A percentile compares a stretch with the other conserved stretches of the same genome.
Evolutionary conservation across 305 asterid species (phyloP).

Genomic region (Solanum chacoense): DNA sequence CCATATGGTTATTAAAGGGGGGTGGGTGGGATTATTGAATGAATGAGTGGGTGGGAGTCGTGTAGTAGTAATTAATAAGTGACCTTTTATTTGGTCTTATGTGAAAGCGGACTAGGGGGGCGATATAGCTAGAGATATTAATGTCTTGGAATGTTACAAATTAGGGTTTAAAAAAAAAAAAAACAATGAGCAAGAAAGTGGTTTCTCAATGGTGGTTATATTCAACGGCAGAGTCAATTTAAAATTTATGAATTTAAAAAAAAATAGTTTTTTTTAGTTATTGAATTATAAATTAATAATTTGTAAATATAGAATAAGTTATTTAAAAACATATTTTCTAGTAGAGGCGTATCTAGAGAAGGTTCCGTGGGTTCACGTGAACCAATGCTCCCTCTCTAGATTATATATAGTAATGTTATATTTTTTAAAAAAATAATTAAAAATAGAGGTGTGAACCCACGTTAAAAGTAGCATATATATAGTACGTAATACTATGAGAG

Average conservation of each 20-base stretch:
- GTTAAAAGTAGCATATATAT: background rate
- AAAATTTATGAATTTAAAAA: background rate
- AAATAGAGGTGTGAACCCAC: background rate
- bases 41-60: background rate
- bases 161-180: background rate
- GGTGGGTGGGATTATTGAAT: background rate
- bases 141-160: background rate
- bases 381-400: background rate
- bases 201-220: background rate
- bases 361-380: background rate
- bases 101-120: conserved; percentile 56
- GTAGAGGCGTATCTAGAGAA: background rate
- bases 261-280: background rate
- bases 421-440: no score
- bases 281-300: background rate
- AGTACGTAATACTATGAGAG: background rate
- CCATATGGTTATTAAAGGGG: background rate
- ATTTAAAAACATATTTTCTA: background rate
- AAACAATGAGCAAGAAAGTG: background rate
- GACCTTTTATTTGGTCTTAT: conserved; percentile 1
- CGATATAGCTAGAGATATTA: conserved; percentile 17
- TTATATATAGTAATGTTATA: no score
- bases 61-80: conserved; percentile 8
- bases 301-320: background rate
- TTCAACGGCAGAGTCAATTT: background rate